These are phyloP conservation scores for Skeletonema menzelii DNA, from an alignment of 108 stramenopile species.

Conservation along the genomic window DNA sequence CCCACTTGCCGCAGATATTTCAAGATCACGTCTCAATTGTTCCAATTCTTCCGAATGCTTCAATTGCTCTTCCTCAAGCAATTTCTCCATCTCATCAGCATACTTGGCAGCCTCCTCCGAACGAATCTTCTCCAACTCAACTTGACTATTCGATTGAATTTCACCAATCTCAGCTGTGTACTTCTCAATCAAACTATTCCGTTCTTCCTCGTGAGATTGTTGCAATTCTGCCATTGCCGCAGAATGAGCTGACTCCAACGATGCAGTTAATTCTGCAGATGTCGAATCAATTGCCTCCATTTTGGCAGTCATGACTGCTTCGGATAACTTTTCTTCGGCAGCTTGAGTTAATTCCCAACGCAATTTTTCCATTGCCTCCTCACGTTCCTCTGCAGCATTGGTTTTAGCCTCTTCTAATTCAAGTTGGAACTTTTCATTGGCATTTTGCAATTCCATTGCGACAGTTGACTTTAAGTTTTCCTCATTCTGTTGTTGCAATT, in stretches of 20 bases:
- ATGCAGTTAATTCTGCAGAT: constrained; percentile 17
- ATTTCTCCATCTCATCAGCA: constrained; percentile 16
- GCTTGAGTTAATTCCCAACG: constrained; percentile 6
- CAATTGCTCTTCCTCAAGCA: constrained; percentile 30
- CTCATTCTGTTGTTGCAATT: constrained; percentile 36
- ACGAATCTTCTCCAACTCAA: constrained; percentile 19
- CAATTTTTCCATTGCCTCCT: constrained; percentile 20
- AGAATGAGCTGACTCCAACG: constrained; percentile 7
- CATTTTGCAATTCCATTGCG: constrained; percentile 26
- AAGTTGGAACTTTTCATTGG: constrained; percentile 16
- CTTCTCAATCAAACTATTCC: constrained; percentile 5
- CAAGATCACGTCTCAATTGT: constrained; percentile 3
- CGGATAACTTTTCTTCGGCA: constrained; percentile 12
- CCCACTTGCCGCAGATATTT: background rate
- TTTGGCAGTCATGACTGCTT: constrained; percentile 27
- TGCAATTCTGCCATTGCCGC: constrained; percentile 15
- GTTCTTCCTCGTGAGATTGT: constrained; percentile 17
- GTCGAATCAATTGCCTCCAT: constrained; percentile 23
- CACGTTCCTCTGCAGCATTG: constrained; percentile 13
- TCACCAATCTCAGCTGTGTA: constrained; percentile 14
- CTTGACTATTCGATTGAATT: constrained; percentile 19
- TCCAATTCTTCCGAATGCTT: constrained; percentile 13
- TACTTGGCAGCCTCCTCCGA: constrained; percentile 19
- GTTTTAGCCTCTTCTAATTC: constrained; percentile 19
- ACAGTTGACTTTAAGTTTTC: constrained; percentile 27